Percentiles rank a stretch among this genome's conserved stretches.
Evolutionary conservation across 73 alveolate genomes (phyloP).

Genomic region (Paramecium tetraurelia): DNA sequence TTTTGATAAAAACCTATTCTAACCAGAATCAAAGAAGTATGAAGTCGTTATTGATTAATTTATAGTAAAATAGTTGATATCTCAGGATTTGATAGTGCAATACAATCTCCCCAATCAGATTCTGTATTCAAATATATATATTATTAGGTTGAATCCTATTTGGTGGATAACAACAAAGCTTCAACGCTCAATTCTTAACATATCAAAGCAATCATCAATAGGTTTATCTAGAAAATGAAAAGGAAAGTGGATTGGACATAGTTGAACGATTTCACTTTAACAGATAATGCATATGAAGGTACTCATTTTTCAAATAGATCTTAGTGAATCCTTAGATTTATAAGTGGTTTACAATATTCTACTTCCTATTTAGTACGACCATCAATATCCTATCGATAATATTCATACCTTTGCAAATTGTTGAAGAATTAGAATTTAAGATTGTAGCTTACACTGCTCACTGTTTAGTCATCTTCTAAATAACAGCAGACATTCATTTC

Average conservation of each 20-base stretch:
- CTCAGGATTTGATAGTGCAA: background rate
- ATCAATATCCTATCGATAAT: background rate
- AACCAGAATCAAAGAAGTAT: background rate
- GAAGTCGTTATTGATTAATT: background rate
- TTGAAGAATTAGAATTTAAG: background rate
- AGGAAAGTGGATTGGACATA: background rate
- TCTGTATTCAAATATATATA: background rate
- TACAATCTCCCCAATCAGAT: background rate
- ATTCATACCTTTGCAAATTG: background rate
- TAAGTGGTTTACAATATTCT: background rate
- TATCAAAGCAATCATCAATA: background rate
- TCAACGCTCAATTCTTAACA: background rate
- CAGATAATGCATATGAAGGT: background rate
- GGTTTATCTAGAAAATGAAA: background rate
- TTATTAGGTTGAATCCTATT: background rate
- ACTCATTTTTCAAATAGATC: background rate
- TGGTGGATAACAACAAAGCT: background rate
- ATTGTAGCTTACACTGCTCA: background rate
- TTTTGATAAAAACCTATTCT: background rate
- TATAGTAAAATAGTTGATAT: background rate
- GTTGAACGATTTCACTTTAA: background rate
- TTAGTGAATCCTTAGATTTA: background rate
- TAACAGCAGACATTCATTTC: background rate
- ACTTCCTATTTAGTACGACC: background rate
- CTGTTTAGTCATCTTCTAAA: background rate